Percentiles rank a stretch among this genome's conserved stretches.
phyloP scores from a whole-genome alignment of 495 filamentous ascomycete genomes.

The Podospora pseudopauciseta region DNA sequence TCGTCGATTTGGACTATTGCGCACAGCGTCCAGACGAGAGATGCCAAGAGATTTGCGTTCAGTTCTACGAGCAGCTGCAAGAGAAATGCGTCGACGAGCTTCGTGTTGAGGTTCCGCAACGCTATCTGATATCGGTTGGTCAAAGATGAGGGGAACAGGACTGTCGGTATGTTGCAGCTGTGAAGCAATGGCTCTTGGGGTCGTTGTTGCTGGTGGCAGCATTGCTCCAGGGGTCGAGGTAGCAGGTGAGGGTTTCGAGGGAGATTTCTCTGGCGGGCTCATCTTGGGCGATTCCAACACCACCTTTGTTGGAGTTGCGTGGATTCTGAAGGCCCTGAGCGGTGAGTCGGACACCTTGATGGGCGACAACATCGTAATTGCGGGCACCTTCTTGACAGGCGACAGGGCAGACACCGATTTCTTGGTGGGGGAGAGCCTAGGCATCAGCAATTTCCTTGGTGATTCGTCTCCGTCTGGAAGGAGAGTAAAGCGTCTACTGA shows the following conservation, averaged over 20 bases:
- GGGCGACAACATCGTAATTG: conserved; percentile 15
- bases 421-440: conserved; percentile 22
- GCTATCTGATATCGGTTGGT: conserved; percentile 25
- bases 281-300: conserved; percentile 27
- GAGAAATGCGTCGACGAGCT: conserved; percentile 26
- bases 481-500: conserved; percentile 31
- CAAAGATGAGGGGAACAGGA: conserved; percentile 29
- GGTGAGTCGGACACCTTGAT: conserved; percentile 31
- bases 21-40: conserved; percentile 16
- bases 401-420: conserved; percentile 14
- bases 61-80: conserved; percentile 28
- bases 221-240: background rate
- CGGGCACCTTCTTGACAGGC: conserved; percentile 23
- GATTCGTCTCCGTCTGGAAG: conserved; percentile 21
- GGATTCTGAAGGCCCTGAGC: conserved; percentile 23
- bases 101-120: conserved; percentile 27
- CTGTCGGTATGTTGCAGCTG: conserved; percentile 4
- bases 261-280: conserved; percentile 18
- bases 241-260: conserved; percentile 22
- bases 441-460: conserved; percentile 21
- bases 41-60: conserved; percentile 27
- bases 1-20: conserved; percentile 24
- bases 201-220: background rate
- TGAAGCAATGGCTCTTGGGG: background rate
- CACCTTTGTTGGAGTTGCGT: conserved; percentile 29